Evolutionary conservation across 2,329 filamentous ascomycete genomes (phyloP).

Genomic region (Chaetothyriales sp.): DNA sequence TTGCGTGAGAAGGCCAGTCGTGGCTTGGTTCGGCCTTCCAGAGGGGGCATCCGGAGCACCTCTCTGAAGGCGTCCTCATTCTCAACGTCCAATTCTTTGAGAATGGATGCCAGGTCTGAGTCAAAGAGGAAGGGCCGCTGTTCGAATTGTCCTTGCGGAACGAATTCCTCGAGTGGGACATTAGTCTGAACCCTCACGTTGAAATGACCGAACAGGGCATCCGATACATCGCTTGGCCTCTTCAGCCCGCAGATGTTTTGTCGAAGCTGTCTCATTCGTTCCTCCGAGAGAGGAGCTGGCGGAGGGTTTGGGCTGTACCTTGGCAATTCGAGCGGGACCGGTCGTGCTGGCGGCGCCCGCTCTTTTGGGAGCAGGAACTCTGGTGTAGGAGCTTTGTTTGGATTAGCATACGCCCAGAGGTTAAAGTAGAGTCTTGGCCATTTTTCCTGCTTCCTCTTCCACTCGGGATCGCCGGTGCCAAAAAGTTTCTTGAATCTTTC

Average conservation of each 20-base stretch:
- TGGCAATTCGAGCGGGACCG: conserved; percentile 41
- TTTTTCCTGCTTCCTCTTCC: background rate
- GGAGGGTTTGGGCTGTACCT: conserved; percentile 28
- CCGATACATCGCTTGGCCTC: conserved; percentile 28
- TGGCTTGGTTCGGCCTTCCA: conserved; percentile 33
- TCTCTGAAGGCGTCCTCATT: conserved; percentile 47
- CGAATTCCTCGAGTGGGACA: conserved; percentile 24
- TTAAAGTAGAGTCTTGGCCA: background rate
- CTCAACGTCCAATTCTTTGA: conserved; percentile 37
- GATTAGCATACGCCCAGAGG: background rate
- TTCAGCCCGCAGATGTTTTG: conserved; percentile 31
- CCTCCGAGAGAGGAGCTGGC: conserved; percentile 23
- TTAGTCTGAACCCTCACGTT: conserved; percentile 28
- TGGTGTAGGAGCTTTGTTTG: conserved; percentile 4
- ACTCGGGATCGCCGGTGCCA: background rate
- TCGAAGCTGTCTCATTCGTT: conserved; percentile 28
- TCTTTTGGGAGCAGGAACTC: conserved; percentile 23
- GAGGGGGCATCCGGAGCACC: conserved; percentile 35
- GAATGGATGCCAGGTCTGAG: conserved; percentile 18
- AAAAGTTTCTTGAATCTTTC: background rate
- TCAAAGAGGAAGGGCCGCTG: conserved; percentile 26
- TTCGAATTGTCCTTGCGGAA: conserved; percentile 23
- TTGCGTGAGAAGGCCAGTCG: conserved; percentile 44
- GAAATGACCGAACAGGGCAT: conserved; percentile 27
- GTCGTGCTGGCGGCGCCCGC: conserved; percentile 35